phyloP scores from a whole-genome alignment of 768 basidiomycete species.

The Mycena indigotica region DNA sequence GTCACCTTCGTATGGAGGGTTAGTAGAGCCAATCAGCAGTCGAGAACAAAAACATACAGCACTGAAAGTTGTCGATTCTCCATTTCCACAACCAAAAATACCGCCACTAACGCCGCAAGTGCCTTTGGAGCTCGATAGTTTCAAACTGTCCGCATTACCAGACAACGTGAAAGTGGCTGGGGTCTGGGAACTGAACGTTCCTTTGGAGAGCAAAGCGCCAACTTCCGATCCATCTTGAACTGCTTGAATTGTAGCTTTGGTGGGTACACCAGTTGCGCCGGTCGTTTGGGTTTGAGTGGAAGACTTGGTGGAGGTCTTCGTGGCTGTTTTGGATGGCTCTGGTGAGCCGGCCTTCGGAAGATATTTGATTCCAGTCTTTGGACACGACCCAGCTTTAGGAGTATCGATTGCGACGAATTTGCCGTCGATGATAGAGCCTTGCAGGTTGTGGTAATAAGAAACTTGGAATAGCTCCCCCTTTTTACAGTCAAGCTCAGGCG shows the following conservation, averaged over 20 bases:
- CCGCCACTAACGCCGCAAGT: conserved; percentile 53
- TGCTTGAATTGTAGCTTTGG: conserved; percentile 50
- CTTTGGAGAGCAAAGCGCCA: conserved; percentile 56
- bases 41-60: conserved; percentile 38
- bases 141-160: conserved; percentile 53
- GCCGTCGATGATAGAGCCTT: conserved; percentile 69
- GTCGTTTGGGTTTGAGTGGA: neutral
- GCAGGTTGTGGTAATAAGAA: conserved; percentile 13
- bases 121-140: conserved; percentile 61
- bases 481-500: conserved; percentile 47
- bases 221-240: conserved; percentile 36
- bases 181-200: conserved; percentile 66
- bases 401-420: conserved; percentile 58
- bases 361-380: conserved; percentile 61
- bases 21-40: conserved; percentile 39
- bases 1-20: conserved; percentile 53
- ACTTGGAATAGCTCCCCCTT: conserved; percentile 34
- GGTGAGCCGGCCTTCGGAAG: conserved; percentile 51
- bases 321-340: conserved; percentile 24
- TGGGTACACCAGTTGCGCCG: conserved; percentile 37
- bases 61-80: conserved; percentile 48
- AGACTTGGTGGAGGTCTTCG: conserved; percentile 5
- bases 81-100: conserved; percentile 52
- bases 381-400: conserved; percentile 51
- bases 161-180: conserved; percentile 56